These are phyloP conservation scores for Parvularia atlantis DNA, from an alignment of 78 protist species.

Conservation along the genomic window DNA sequence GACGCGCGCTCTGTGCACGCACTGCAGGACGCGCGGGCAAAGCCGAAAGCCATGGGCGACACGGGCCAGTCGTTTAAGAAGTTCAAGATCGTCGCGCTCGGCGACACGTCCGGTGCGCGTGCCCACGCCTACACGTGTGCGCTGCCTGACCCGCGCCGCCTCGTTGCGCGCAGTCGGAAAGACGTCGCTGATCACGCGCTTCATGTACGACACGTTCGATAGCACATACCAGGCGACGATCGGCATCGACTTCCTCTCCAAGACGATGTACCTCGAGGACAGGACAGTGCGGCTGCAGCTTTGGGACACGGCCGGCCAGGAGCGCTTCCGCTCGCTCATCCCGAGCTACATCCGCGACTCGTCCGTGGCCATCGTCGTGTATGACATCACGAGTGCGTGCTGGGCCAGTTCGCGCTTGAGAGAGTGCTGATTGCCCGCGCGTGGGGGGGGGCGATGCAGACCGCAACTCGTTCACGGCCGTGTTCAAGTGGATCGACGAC, in stretches of 20 bases:
- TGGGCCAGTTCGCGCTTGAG: no score
- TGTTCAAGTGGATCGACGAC: constrained; percentile 86
- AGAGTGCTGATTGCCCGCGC: no score
- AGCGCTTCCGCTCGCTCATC: constrained; percentile 79
- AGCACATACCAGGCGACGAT: constrained; percentile 90
- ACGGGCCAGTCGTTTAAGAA: no score
- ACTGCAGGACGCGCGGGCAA: no score
- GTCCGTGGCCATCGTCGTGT: constrained; percentile 91
- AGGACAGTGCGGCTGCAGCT: constrained; percentile 91
- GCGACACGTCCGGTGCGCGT: constrained; percentile 51
- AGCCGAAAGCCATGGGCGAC: no score
- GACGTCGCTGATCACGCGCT: constrained; percentile 90
- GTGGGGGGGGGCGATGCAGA: constrained; percentile 45
- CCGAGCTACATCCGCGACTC: constrained; percentile 96
- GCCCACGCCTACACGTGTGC: neutral
- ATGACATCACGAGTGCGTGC: constrained; percentile 87
- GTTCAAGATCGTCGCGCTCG: constrained; percentile 78
- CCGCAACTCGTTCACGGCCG: constrained; percentile 60
- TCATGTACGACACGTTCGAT: constrained; percentile 97
- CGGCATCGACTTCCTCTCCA: constrained; percentile 93
- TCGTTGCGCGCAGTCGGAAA: constrained; percentile 58
- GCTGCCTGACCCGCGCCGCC: neutral
- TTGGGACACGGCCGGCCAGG: constrained; percentile 93
- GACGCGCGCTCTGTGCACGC: no score
- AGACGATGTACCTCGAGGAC: constrained; percentile 90